Conservation (phyloP, 2,329 filamentous ascomycete genomes). For the Phialocephala sp. region DNA sequence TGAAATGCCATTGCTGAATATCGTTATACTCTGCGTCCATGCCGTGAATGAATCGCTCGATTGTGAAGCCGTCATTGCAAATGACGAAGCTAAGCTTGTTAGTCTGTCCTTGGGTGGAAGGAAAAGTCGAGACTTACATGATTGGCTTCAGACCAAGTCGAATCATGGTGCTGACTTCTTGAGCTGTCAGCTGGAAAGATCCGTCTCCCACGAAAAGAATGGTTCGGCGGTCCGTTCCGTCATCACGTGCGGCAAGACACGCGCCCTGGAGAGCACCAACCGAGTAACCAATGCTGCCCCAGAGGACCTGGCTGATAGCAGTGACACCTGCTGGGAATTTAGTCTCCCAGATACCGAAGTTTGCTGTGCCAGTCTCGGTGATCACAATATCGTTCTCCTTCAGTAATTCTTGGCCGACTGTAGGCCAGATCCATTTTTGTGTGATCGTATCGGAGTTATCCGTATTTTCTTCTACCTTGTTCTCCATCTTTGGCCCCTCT, state of each 20-base stretch:
- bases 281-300: constrained; percentile 70
- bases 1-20: constrained; percentile 76
- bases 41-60: constrained; percentile 87
- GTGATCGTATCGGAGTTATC: constrained; percentile 58
- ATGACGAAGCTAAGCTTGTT: constrained; percentile 68
- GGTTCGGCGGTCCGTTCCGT: constrained; percentile 63
- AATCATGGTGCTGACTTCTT: constrained; percentile 86
- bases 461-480: constrained; percentile 51
- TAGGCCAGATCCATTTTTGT: constrained; percentile 80
- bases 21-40: constrained; percentile 83
- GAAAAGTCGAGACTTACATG: constrained; percentile 58
- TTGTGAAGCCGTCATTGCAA: constrained; percentile 88
- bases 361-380: constrained; percentile 86
- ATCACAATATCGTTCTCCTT: constrained; percentile 76
- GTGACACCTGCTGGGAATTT: constrained; percentile 79
- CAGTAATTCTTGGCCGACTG: constrained; percentile 71
- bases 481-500: constrained; percentile 58
- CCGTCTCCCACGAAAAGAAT: constrained; percentile 91
- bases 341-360: constrained; percentile 88
- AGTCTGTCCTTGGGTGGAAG: neutral
- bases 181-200: constrained; percentile 82
- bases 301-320: constrained; percentile 79
- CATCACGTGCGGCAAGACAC: constrained; percentile 75
- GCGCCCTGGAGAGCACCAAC: constrained; percentile 70
- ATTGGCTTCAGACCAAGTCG: constrained; percentile 75